Conservation (phyloP, 1,284 basidiomycete species). For the Microbotryum violaceum region DNA sequence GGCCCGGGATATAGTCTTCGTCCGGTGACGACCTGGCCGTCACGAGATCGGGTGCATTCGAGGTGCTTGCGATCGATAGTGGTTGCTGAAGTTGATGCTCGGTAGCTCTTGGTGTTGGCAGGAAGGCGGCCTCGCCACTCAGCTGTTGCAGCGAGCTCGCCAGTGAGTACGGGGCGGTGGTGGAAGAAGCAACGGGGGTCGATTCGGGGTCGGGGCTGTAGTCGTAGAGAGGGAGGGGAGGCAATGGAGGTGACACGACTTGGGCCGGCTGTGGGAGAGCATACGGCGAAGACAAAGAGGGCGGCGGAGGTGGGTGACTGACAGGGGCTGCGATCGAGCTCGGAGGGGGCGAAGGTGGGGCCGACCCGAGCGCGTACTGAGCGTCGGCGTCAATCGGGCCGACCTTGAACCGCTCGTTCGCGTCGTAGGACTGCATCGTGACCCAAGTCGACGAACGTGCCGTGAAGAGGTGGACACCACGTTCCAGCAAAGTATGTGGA, state of each 20-base stretch:
- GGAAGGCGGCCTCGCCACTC: constrained; percentile 6
- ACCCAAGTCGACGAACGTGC: no score
- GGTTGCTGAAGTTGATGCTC: neutral
- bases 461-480: no score
- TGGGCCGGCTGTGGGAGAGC: neutral
- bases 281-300: neutral
- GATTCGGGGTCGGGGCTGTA: neutral
- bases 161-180: neutral
- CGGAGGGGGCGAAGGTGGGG: no score
- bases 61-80: neutral
- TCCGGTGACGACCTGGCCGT: neutral
- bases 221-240: neutral
- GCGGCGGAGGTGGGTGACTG: neutral
- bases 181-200: neutral
- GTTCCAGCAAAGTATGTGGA: no score
- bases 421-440: no score
- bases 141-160: constrained; percentile 6
- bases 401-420: no score
- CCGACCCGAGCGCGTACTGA: no score
- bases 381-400: no score
- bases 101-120: neutral
- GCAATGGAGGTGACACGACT: neutral
- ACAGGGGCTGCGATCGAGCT: no score
- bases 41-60: no score
- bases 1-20: constrained; percentile 8